Percentiles rank a stretch among this genome's conserved stretches.
These are phyloP conservation scores for Bruguiera hainesii DNA, from an alignment of 441 rosid species.

Conservation along the genomic window DNA sequence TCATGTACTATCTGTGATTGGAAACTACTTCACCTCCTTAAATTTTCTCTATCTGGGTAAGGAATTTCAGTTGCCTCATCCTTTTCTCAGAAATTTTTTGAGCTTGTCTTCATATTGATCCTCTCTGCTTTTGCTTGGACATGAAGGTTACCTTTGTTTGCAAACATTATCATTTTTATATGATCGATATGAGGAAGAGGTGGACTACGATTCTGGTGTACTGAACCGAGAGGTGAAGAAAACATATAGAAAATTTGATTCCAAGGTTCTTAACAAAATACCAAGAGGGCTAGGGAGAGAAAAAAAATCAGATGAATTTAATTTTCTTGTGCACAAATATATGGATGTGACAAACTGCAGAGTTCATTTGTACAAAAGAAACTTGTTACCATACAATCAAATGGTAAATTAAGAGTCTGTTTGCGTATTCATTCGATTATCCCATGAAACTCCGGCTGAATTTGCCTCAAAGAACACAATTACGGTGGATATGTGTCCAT, in stretches of 20 bases:
- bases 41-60: constrained; percentile 74
- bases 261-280: constrained; percentile 66
- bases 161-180: constrained; percentile 64
- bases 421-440: no score
- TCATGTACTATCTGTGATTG: constrained; percentile 61
- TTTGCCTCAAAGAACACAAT: no score
- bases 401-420: no score
- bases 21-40: constrained; percentile 59
- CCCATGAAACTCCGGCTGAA: no score
- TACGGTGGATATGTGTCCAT: no score
- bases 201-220: constrained; percentile 42
- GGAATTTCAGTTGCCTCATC: constrained; percentile 9
- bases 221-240: constrained; percentile 36
- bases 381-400: no score
- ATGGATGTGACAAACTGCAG: neutral
- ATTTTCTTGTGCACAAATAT: neutral
- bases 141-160: constrained; percentile 48
- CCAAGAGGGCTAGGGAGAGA: constrained; percentile 69
- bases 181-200: constrained; percentile 53
- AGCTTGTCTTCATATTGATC: neutral
- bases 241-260: constrained; percentile 44
- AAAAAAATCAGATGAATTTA: constrained; percentile 30
- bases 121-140: constrained; percentile 14
- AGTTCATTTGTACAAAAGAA: neutral
- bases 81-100: no score